A percentile compares a stretch with the other conserved stretches of the same genome.
Conservation (phyloP, 2,329 filamentous ascomycete species). For the Myotisia sp. region DNA sequence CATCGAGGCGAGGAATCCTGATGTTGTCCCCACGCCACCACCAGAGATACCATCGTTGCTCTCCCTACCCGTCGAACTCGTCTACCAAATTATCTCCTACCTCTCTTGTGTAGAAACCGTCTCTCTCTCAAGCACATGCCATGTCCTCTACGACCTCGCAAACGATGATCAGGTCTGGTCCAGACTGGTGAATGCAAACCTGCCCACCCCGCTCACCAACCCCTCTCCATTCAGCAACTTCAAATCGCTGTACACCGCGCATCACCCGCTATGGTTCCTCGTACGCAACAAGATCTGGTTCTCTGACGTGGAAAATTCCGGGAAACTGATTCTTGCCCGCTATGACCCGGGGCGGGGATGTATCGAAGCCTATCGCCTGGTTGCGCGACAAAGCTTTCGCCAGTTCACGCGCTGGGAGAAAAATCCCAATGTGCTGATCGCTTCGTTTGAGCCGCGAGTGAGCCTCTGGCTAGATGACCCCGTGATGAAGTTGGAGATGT, state of each 20-base stretch:
- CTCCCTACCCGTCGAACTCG: conserved; percentile 57
- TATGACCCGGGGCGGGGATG: conserved; percentile 59
- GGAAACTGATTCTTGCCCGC: conserved; percentile 60
- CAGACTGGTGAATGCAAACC: conserved; percentile 50
- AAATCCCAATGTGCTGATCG: conserved; percentile 52
- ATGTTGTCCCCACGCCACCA: no score
- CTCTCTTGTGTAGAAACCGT: conserved; percentile 52
- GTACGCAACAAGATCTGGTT: conserved; percentile 75
- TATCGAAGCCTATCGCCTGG: conserved; percentile 66
- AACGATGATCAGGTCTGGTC: conserved; percentile 59
- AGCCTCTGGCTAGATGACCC: conserved; percentile 62
- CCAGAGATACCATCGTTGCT: conserved; percentile 16
- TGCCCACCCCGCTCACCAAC: conserved; percentile 44
- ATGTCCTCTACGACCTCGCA: conserved; percentile 43
- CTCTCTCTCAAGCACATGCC: conserved; percentile 47
- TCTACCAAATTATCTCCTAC: conserved; percentile 55
- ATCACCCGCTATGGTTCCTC: conserved; percentile 76
- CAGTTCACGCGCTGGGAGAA: conserved; percentile 50
- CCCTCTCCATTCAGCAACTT: conserved; percentile 50
- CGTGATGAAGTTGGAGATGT: conserved; percentile 43
- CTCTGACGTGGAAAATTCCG: conserved; percentile 55
- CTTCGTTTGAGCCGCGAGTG: conserved; percentile 56
- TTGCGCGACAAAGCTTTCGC: conserved; percentile 47
- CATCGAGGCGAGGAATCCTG: no score
- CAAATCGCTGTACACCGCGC: conserved; percentile 55